Base-by-base conservation (phyloP, 1,284 basidiomycete species). In the Kwoniella shivajii region DNA sequence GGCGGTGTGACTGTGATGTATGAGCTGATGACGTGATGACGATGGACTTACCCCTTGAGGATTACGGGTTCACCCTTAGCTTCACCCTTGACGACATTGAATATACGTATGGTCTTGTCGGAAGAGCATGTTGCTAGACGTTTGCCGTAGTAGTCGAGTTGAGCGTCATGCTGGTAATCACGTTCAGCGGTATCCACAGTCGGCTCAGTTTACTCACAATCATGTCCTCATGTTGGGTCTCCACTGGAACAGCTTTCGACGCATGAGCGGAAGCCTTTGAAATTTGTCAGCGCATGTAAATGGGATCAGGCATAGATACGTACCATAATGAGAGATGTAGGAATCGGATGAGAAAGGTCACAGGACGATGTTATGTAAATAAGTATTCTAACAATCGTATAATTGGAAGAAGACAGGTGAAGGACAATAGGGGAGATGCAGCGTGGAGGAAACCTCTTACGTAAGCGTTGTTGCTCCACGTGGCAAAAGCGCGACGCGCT, bases 81-180 rank as follows among this genome's bases (percentile, higher is more conserved):
- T 85, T 83, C 88, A 27, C 91, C 92, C 57, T 95, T 90, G 50
- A 94, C 85, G 26, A 98, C 88, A 68, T 97, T 92, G 74, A 99
- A 99, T 7, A 98, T 88, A 71, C 92, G 91, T 66, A 99, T 89
- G 0, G 92, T 96, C 57, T 92, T 85, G 80, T 99, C 96, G 0
- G 92, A 95, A 0, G 92, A 97, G 75, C 93, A 97, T 1, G 95
- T 99, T 4, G 95, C 95, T 2, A 99, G 85, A 45, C 93, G 85
- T 79, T 94, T 95, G 50, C 93, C 94, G 72, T 97, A 97, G 81
- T 95, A 98, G 79, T 99, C 95, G 44, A 99, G 82, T 75, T 98
- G 95, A 24, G 95, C 94, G 76, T 99, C 95, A 78, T 99, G 95
- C 91, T 95, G 69, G 2, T 49, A 18, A 27, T 20, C 7, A 50